Evolutionary conservation across 2,329 filamentous ascomycete genomes (phyloP).

Genomic region (Simplicillium sp.): DNA sequence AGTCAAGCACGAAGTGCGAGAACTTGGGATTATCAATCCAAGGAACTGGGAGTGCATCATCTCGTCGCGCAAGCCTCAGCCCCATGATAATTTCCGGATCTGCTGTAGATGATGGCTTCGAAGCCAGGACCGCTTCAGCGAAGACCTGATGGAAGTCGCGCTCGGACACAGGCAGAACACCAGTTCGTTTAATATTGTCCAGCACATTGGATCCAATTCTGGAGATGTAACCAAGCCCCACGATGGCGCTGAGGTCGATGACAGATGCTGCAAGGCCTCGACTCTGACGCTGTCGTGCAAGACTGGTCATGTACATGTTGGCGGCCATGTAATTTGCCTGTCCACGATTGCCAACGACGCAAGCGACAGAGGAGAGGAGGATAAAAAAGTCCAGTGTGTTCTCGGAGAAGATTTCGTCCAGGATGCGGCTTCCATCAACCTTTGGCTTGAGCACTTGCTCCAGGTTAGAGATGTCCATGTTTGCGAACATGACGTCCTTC

Average conservation of each 20-base stretch:
- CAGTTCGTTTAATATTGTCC: conserved; percentile 5
- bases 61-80: conserved; percentile 3
- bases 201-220: conserved; percentile 5
- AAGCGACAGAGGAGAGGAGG: conserved; percentile 25
- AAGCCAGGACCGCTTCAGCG: conserved; percentile 10
- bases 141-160: conserved; percentile 15
- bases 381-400: conserved; percentile 29
- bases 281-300: conserved; percentile 15
- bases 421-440: conserved; percentile 21
- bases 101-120: conserved; percentile 3
- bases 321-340: conserved; percentile 28
- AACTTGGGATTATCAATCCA: conserved; percentile 9
- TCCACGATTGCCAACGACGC: conserved; percentile 23
- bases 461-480: conserved; percentile 20
- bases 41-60: conserved; percentile 4
- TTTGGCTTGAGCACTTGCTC: conserved; percentile 22
- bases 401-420: conserved; percentile 20
- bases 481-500: conserved; percentile 19
- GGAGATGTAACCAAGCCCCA: conserved; percentile 9
- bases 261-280: conserved; percentile 15
- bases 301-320: conserved; percentile 24
- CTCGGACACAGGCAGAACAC: conserved; percentile 11
- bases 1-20: conserved; percentile 6
- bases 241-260: conserved; percentile 16
- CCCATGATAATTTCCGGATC: conserved; percentile 7